Evolutionary conservation across 2,329 filamentous ascomycete genomes (phyloP).

Genomic region (Ophiocordyceps unilateralis): DNA sequence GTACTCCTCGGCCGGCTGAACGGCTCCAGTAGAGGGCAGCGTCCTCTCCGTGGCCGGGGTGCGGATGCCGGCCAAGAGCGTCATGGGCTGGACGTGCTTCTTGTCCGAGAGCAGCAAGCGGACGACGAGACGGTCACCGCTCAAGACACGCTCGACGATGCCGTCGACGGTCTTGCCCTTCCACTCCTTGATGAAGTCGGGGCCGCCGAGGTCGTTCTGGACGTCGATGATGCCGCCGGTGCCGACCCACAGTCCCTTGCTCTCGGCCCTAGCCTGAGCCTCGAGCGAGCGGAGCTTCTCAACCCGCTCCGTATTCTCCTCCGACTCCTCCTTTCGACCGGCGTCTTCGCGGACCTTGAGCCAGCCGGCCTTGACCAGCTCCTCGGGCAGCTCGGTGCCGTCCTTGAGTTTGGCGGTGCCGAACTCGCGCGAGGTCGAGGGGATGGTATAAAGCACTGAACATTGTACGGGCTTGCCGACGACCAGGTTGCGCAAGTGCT

Average conservation of each 20-base stretch:
- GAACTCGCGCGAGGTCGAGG: slow-evolving; percentile 74
- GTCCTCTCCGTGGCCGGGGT: slow-evolving; percentile 78
- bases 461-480: slow-evolving; percentile 82
- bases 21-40: slow-evolving; percentile 59
- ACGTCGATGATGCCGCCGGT: slow-evolving; percentile 53
- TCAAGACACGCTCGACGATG: slow-evolving; percentile 79
- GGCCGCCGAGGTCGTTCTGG: slow-evolving; percentile 62
- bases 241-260: slow-evolving; percentile 66
- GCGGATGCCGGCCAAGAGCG: slow-evolving; percentile 76
- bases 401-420: slow-evolving; percentile 63
- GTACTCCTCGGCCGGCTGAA: slow-evolving; percentile 72
- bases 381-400: slow-evolving; percentile 63
- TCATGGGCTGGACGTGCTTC: slow-evolving; percentile 77
- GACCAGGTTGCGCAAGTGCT: slow-evolving; percentile 68
- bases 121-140: slow-evolving; percentile 76
- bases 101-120: slow-evolving; percentile 65
- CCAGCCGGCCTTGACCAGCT: slow-evolving; percentile 77
- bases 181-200: slow-evolving; percentile 65
- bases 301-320: slow-evolving; percentile 53
- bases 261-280: slow-evolving; percentile 57
- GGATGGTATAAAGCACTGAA: slow-evolving; percentile 72
- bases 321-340: slow-evolving; percentile 74
- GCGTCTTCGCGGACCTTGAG: slow-evolving; percentile 87
- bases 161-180: slow-evolving; percentile 75
- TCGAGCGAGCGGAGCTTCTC: slow-evolving; percentile 67